phyloP scores from a whole-genome alignment of 768 basidiomycete species.

The Russula ochroleuca region DNA sequence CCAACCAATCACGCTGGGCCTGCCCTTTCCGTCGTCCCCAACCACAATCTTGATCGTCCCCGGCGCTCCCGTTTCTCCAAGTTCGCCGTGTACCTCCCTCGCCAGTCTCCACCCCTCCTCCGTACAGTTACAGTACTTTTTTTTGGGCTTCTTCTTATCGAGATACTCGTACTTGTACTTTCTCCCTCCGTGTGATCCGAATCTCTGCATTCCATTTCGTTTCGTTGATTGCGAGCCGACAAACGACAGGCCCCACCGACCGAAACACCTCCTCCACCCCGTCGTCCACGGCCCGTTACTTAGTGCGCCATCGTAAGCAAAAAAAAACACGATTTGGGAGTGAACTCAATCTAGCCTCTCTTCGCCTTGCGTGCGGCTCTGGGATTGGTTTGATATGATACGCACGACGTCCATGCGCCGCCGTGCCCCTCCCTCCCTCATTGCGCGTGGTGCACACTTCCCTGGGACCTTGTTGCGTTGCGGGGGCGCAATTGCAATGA shows the following conservation, averaged over 20 bases:
- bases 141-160: neutral
- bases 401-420: conserved; percentile 14
- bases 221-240: conserved; percentile 8
- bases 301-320: conserved; percentile 12
- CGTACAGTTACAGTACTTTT: too few species aligned
- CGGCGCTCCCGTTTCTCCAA: neutral
- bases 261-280: neutral
- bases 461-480: conserved; percentile 1
- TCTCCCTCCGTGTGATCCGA: neutral
- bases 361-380: neutral
- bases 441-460: neutral
- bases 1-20: neutral
- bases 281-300: conserved; percentile 20
- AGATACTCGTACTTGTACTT: neutral
- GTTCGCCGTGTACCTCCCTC: neutral
- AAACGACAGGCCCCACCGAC: neutral
- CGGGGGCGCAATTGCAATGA: conserved; percentile 17
- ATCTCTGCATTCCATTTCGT: neutral
- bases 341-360: conserved; percentile 2
- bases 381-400: conserved; percentile 10
- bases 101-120: neutral
- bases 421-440: conserved; percentile 3
- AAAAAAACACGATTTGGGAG: neutral
- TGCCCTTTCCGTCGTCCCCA: neutral
- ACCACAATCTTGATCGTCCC: neutral